Conservation (phyloP, 352 stramenopile species). For the Phytopythium helicoides region DNA sequence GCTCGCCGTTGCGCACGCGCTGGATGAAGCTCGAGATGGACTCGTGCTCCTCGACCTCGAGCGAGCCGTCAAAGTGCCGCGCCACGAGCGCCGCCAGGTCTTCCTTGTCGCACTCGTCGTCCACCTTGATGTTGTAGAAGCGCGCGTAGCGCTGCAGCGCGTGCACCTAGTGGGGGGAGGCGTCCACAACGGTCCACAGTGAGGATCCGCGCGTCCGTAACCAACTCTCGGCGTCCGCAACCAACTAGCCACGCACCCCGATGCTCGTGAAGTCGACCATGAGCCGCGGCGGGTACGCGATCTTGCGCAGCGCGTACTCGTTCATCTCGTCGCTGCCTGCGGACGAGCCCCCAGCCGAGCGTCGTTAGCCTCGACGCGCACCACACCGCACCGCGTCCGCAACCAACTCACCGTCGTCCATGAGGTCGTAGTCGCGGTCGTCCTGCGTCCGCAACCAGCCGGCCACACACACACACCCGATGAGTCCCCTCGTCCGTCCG, state of each 20-base stretch:
- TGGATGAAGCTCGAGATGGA: constrained; percentile 86
- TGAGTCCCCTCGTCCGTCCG: background rate
- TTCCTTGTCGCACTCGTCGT: constrained; percentile 57
- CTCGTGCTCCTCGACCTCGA: constrained; percentile 85
- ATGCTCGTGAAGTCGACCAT: constrained; percentile 87
- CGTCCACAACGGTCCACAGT: too few relatives aligned
- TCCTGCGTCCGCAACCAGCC: constrained; percentile 19
- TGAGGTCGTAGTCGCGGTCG: constrained; percentile 42
- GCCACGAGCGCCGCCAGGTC: constrained; percentile 76
- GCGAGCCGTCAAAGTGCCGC: constrained; percentile 73
- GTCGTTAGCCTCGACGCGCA: constrained; percentile 5
- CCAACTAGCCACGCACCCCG: constrained; percentile 35
- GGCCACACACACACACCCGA: constrained; percentile 4
- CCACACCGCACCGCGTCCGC: too few relatives aligned
- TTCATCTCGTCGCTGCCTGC: constrained; percentile 24
- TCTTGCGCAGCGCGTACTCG: constrained; percentile 21
- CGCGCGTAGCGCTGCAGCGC: constrained; percentile 76
- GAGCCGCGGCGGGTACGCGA: constrained; percentile 67
- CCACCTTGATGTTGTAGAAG: constrained; percentile 75
- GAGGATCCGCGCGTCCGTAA: too few relatives aligned
- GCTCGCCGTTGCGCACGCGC: constrained; percentile 80
- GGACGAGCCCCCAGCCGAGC: constrained; percentile 2
- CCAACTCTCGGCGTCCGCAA: background rate
- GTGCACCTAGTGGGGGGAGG: constrained; percentile 37
- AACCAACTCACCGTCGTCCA: constrained; percentile 34